Evolutionary conservation across 352 stramenopile genomes (phyloP), one percentile per base, ranked within the genome.

Genomic region (Blastocystis sp.): DNA sequence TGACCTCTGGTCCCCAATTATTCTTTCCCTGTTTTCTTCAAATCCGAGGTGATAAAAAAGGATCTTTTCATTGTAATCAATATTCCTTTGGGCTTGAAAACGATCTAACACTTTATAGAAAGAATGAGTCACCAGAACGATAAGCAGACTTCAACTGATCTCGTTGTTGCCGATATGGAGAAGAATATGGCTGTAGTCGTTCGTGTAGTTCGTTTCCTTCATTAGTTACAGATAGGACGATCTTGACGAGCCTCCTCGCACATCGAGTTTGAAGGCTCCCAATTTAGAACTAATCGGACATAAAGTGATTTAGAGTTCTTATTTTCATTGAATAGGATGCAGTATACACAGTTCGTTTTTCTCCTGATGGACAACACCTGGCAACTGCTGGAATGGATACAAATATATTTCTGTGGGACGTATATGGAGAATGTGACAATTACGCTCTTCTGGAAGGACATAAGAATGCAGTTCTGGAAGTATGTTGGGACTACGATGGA

Each of bases 401-500:
- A 65, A 71, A 86, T 57, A 86, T 86, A 92, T 91, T 95, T 66
- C 85, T 95, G 7, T 95, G 92, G 92, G 90, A 94, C 61, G 92
- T 95, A 35, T 94, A 94, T 39, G 91, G 92, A 21, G 92, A 94
- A 42, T 94, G 92, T 88, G 88, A 90, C 57, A 95, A 95, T 78
- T 95, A 94, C 88, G 91, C 88, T 61, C 88, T 93, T 75, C 88
- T 95, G 39, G 90, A 49, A n/a, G 92, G 92, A 29, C 92, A 95
- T 89, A 95, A 94, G 90, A 95, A 94, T 81, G 92, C 92, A 1
- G 92, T 95, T 54, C 81, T 95, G 52, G 91, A 95, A 88, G 92
- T 94, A 11, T 92, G 93, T 71, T 95, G 92, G 92, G 93, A 91
- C 37, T 95, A 93, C 88, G 92, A 95, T 88, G 93, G 92, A 71